Evolutionary conservation across 805 yeast species (phyloP), one percentile per base, ranked within the genome.

Genomic region (Lachancea cidri): DNA sequence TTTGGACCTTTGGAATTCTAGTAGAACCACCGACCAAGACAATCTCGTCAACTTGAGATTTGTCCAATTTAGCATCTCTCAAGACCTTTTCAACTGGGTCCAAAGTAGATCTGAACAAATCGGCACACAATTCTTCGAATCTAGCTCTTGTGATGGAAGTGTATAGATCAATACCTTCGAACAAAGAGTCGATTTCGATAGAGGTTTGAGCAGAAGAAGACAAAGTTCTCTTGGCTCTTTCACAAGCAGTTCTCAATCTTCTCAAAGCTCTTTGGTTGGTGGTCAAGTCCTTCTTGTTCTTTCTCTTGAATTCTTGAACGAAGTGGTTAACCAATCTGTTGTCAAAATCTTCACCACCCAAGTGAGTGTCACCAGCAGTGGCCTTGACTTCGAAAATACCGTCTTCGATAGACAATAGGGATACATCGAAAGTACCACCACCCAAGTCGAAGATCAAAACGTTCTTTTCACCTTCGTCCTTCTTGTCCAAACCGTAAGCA

Each of bases 301-400:
- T 89, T 77, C 96, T 82, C 87, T 91, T 89, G 83, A 89, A 91
- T 74, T 91, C 97, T 66, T 79, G 81, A 55, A 83, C 86, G 67
- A 89, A 89, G 78, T 81, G 91, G 77, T 77, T 87, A 54, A 89
- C 96, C 66, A 91, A 81, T 73, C 96, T 84, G 82, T 86, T 79
- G 71, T 91, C 98, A 71, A 91, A 91, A 74, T 89, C 98, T 75
- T 89, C 96, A 82, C 97, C 97, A 77, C 97, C 97, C 76, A 86
- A 81, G 71, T 83, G 91, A 45, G 91, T 86, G 66, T 88, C 74
- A 70, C 74, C 74, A 48, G 74, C 73, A 47, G 98, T 89, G 54
- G 97, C 93, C 77, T 87, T 88, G 58, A 89, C 97, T 75, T 88
- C 95, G 70, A 89, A 89, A 62, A 89, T 84, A 73, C 97, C 97